Evolutionary conservation across 306 rosid species (phyloP).

Genomic region (Echinosophora koreensis): DNA sequence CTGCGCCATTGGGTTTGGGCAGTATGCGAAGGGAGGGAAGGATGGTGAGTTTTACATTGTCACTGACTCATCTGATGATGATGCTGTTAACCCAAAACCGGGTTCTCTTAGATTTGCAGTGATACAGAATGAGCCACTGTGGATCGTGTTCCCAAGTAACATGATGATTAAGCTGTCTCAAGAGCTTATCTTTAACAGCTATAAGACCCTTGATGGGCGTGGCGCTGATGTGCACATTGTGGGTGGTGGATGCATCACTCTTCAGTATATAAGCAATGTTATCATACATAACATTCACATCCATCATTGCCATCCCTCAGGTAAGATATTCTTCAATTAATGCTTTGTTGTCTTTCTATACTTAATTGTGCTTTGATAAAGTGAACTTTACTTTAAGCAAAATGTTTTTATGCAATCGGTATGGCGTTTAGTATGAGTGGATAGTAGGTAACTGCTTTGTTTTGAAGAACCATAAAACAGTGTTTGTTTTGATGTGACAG

Average conservation of each 20-base stretch:
- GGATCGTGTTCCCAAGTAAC: constrained; percentile 92
- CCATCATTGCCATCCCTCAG: constrained; percentile 91
- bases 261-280: constrained; percentile 90
- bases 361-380: neutral
- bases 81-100: constrained; percentile 78
- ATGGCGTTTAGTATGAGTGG: no score
- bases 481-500: neutral
- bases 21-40: constrained; percentile 89
- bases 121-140: constrained; percentile 77
- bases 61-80: constrained; percentile 83
- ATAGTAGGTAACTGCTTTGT: neutral
- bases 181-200: constrained; percentile 89
- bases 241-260: constrained; percentile 94
- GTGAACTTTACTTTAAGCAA: neutral
- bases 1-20: constrained; percentile 96
- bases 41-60: constrained; percentile 85
- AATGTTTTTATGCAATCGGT: no score
- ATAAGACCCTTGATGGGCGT: constrained; percentile 89
- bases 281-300: constrained; percentile 90
- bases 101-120: constrained; percentile 88
- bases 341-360: neutral
- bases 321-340: constrained; percentile 43
- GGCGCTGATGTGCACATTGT: constrained; percentile 96
- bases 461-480: neutral
- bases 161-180: constrained; percentile 91